Conservation (phyloP, 2,329 filamentous ascomycete genomes). For the Colletotrichum graminicola region DNA sequence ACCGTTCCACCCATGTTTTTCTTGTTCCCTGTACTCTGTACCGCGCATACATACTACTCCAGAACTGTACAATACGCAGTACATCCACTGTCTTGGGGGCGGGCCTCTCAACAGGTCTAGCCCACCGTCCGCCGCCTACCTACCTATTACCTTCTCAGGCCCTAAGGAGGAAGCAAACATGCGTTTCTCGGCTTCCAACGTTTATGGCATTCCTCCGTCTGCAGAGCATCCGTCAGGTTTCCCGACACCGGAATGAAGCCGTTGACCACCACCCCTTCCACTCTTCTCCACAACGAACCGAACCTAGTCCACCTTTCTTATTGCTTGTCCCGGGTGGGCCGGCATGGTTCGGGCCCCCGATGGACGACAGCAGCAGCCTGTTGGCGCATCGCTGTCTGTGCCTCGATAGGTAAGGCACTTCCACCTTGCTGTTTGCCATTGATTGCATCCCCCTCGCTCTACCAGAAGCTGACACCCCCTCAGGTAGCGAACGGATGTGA, state of each 20-base stretch:
- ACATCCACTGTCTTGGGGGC: neutral
- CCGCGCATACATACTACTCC: neutral
- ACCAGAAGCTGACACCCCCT: conserved; percentile 5
- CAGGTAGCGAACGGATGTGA: neutral
- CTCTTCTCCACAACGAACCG: conserved; percentile 1
- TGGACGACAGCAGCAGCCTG: neutral
- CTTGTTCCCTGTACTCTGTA: conserved; percentile 1
- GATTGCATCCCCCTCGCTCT: neutral
- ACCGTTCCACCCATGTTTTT: neutral
- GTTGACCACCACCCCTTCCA: conserved; percentile 25
- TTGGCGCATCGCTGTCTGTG: neutral
- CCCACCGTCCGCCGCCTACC: conserved; percentile 19
- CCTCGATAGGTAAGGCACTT: neutral
- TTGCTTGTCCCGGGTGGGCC: conserved; percentile 11
- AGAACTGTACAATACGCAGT: neutral
- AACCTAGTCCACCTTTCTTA: conserved; percentile 15
- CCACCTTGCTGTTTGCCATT: neutral
- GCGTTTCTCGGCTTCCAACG: conserved; percentile 26
- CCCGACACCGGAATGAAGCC: conserved; percentile 21
- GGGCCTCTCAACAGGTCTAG: neutral
- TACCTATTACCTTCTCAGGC: neutral
- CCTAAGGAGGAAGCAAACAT: conserved; percentile 31
- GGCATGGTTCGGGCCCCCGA: conserved; percentile 12
- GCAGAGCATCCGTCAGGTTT: neutral
- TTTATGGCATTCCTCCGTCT: conserved; percentile 30